Evolutionary conservation across 1,139 yeast species (phyloP), one percentile per base, ranked within the genome.

Genomic region (Kazachstania sp.): DNA sequence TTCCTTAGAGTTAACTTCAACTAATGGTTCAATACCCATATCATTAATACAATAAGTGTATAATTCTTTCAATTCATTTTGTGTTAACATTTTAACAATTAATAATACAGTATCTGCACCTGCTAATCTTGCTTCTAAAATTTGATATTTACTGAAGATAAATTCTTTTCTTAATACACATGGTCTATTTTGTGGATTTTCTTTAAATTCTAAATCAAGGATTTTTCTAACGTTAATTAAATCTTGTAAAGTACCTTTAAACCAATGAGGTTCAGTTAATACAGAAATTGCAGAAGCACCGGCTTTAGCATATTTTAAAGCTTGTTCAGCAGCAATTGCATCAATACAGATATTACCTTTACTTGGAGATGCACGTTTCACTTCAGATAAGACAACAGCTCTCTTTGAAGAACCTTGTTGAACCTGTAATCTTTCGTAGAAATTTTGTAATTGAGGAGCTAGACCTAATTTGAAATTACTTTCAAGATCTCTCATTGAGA

Each of bases 351-450:
- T 92, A 49, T 81, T 77, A 13, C 98, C 98, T 68, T 92, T 92
- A 0, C 97, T 90, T n/a, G 98, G 98, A 3, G 97, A 88, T 0
- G 98, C 98, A 53, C 98, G 79, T 67, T 92, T 92, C 57, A 94
- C 81, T 67, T 92, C 98, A 30, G 97, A 86, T 56, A 92, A 72
- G 23, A 92, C 81, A 12, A 86, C 79, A 46, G 81, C 76, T 45
- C 73, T 67, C 11, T 59, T 51, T 3, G 63, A 8, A 28, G 41
- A 32, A 19, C 34, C 54, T 8, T 51, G 20, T 19, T 23, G 23
- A 3, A 37, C 34, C 3, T 57, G 57, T 41, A 92, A 70, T 51
- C 88, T 73, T 3, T 76, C 77, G 59, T 79, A 79, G 59, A 92
- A 87, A 59, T 86, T 79, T 48, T 83, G 73, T 39, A 74, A 69